Evolutionary conservation across 139 green algal genomes (phyloP), one percentile per base, ranked within the genome.

Genomic region (Chlorella sp.): DNA sequence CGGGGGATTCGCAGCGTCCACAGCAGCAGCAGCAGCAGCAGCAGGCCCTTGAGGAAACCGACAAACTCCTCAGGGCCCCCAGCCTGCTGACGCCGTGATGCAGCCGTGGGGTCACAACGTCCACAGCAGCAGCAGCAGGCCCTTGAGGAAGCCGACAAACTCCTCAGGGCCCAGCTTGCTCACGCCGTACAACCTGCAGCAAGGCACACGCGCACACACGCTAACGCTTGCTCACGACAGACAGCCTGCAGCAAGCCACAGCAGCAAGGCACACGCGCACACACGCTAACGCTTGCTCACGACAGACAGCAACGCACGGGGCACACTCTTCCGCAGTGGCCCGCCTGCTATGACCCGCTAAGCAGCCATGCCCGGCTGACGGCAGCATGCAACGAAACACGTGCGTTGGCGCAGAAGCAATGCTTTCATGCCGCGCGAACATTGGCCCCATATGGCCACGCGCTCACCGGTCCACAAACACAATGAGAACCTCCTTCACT

Each of bases 21-120:
- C 10, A 98, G 88, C 27, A 99, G 86, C n/a, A n/a, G n/a, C n/a
- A n/a, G n/a, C n/a, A n/a, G n/a, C 24, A 78, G 76, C 29, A 94
- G 22, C 31, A 99, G 77, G 2, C 95, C 95, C 50, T 86, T 84
- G 1, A 97, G 60, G 62, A 95, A 99, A 72, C 89, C 77, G 24
- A 86, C 50, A 55, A 97, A 92, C 80, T 99, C 95, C 2, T 72
- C 73, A 0, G 85, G 83, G 0, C 95, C n/a, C n/a, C 95, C 32
- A 99, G 86, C 79, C 99, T 99, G 30, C 88, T 96, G 10, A 74
- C 59, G 4, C 95, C 95, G 82, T 92, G n/a, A n/a, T n/a, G n/a
- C n/a, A n/a, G n/a, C n/a, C n/a, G n/a, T n/a, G n/a, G n/a, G n/a
- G n/a, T 89, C 76, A 98, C 32, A 92, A 85, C 1, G 85, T 94